phyloP scores from a whole-genome alignment of 257 asterid species.

The Solanum paucissectum region DNA sequence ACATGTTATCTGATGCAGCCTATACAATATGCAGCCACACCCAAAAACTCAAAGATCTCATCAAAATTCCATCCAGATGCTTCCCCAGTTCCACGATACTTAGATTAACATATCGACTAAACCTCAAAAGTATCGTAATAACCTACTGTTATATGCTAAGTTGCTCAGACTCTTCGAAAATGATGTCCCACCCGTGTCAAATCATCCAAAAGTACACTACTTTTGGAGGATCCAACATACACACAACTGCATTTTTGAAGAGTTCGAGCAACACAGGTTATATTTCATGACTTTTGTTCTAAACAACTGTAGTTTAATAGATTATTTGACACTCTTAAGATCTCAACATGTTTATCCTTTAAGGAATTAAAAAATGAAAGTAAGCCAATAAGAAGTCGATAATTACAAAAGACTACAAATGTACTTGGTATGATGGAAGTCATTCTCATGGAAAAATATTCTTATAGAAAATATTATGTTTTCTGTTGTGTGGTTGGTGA shows the following conservation, averaged over 20 bases:
- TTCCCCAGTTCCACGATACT: not conserved
- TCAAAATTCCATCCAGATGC: not conserved
- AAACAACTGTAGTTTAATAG: not conserved
- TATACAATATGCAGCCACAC: not conserved
- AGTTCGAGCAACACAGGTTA: not conserved
- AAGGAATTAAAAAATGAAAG: not conserved
- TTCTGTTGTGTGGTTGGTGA: not conserved
- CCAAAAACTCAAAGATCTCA: not conserved
- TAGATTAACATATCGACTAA: not conserved
- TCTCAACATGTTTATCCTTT: not conserved
- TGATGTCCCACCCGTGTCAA: not conserved
- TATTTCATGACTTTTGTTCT: not conserved
- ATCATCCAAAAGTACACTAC: not conserved
- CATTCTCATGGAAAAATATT: not conserved
- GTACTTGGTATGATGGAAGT: not conserved
- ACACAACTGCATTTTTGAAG: not conserved
- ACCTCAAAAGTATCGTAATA: not conserved
- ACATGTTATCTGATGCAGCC: not conserved
- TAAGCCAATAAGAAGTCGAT: not conserved
- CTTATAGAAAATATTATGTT: not conserved
- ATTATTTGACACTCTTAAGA: not conserved
- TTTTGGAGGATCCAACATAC: not conserved
- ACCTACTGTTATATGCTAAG: not conserved
- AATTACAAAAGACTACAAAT: not conserved
- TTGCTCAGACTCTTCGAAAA: not conserved